Evolutionary conservation across 2,329 filamentous ascomycete species (phyloP), one percentile per base, ranked within the genome.

Genomic region (Thelonectria rubi): DNA sequence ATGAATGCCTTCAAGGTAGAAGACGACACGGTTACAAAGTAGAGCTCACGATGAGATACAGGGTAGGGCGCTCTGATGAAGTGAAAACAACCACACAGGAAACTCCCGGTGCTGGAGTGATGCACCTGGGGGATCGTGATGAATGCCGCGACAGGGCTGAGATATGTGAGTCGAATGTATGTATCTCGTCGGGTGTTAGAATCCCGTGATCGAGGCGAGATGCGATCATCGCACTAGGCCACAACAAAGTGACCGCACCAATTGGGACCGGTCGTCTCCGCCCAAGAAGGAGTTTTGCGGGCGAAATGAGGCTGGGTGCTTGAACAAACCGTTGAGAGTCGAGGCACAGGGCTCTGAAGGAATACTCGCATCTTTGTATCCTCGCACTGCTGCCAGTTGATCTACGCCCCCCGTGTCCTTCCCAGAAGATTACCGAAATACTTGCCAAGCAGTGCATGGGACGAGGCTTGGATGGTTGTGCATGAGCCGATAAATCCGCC

Each of bases 401-500:
- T 3, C 15, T 14, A 15, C 34, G 6, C 34, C 34, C 21, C 34
- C 34, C 34, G 34, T 14, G 34, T 37, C 34, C 12, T 37, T 37
- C 15, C 34, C 15, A 37, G 34, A 15, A 15, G 34, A 37, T 37
- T 15, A 37, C 34, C 34, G 34, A 37, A 37, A 14, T 37, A 37
- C 34, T 37, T 37, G 34, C 34, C 34, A 37, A 37, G 34, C 34
- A 37, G 7, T 42, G n/a, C 14, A 42, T 42, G 39, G 15, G n/a
- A 45, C 9, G 8, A 45, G 18, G 17, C 42, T 21, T 11, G 17
- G 18, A 42, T 20, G 39, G 20, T 12, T 21, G 18, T 45, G 42
- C 42, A 24, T 45, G 42, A 45, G 42, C 42, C 42, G 18, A 45
- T 21, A 45, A 42, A 45, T 45, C 42, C 18, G 42, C 42, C 42